Evolutionary conservation across 805 yeast species (phyloP).

Genomic region (Myxozyma nipponensis): DNA sequence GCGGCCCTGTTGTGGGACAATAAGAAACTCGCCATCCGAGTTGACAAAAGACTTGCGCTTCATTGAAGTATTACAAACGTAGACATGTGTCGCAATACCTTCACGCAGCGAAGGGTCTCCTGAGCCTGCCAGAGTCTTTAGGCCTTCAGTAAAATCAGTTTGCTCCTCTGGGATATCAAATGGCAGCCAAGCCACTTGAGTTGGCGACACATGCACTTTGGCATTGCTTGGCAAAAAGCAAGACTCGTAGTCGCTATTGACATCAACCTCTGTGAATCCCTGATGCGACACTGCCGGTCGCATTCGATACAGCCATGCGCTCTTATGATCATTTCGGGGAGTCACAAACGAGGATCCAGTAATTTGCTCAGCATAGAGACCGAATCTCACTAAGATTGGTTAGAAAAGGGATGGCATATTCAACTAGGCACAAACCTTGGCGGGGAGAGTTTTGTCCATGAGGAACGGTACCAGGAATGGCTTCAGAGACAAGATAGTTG

Average conservation of each 20-base stretch:
- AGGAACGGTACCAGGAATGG: too few relatives aligned
- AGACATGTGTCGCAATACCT: slow-evolving; percentile 30
- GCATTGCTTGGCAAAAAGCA: slow-evolving; percentile 16
- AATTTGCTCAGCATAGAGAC: too few relatives aligned
- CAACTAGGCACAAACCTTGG: too few relatives aligned
- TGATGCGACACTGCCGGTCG: too few relatives aligned
- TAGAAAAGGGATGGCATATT: too few relatives aligned
- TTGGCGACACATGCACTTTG: slow-evolving; percentile 24
- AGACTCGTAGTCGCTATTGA: slow-evolving; percentile 16
- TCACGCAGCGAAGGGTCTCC: slow-evolving; percentile 30
- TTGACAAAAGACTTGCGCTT: slow-evolving; percentile 25
- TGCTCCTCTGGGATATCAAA: slow-evolving; percentile 23
- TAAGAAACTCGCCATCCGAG: too few relatives aligned
- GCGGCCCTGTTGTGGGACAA: too few relatives aligned
- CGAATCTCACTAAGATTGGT: too few relatives aligned
- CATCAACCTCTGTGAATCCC: slow-evolving; percentile 14
- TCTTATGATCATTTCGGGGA: too few relatives aligned
- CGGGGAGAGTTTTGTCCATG: too few relatives aligned
- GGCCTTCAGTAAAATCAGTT: slow-evolving; percentile 29
- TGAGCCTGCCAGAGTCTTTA: slow-evolving; percentile 30
- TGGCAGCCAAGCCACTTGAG: slow-evolving; percentile 31
- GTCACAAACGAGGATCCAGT: too few relatives aligned
- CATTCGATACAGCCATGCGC: too few relatives aligned
- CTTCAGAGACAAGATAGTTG: slow-evolving; percentile 6
- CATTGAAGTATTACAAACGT: slow-evolving; percentile 29